A percentile compares a stretch with the other conserved stretches of the same genome.
Conservation (phyloP, 2,329 filamentous ascomycete genomes). For the Arthrobotrys iridis region DNA sequence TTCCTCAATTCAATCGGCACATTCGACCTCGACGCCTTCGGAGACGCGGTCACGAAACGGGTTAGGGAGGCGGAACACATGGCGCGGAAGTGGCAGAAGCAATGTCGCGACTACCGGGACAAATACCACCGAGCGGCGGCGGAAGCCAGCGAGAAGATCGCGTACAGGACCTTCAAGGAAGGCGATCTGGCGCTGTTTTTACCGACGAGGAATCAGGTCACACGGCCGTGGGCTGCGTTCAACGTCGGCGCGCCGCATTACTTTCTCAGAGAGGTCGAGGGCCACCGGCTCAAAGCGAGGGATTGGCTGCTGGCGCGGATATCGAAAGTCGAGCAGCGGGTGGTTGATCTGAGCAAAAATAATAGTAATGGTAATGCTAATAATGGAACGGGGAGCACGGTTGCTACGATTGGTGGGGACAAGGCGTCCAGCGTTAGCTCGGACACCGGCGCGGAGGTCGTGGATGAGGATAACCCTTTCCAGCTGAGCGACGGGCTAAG, state of each 20-base stretch:
- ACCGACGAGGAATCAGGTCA: conserved; percentile 91
- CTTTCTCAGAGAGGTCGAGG: conserved; percentile 92
- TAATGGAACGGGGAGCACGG: conserved; percentile 63
- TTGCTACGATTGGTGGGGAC: conserved; percentile 62
- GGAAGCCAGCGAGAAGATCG: conserved; percentile 94
- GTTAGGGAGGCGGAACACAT: conserved; percentile 93
- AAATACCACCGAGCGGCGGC: conserved; percentile 81
- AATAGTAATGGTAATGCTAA: background rate
- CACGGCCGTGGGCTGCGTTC: conserved; percentile 96
- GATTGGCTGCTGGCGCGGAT: conserved; percentile 99
- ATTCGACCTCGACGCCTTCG: conserved; percentile 85
- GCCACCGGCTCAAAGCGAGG: conserved; percentile 80
- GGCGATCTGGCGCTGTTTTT: conserved; percentile 93
- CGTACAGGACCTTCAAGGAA: conserved; percentile 94
- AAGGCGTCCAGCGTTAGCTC: conserved; percentile 67
- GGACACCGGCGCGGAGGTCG: conserved; percentile 64
- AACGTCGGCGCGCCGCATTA: conserved; percentile 97
- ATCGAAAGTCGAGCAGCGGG: conserved; percentile 85
- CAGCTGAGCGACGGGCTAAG: conserved; percentile 92
- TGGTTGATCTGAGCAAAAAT: conserved; percentile 86
- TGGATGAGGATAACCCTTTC: conserved; percentile 85
- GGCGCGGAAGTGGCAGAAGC: conserved; percentile 90
- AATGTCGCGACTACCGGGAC: conserved; percentile 85
- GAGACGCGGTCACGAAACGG: conserved; percentile 85
- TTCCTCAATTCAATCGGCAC: conserved; percentile 78